Conservation (phyloP, 2,329 filamentous ascomycete species). For the Fusarium circinatum region DNA sequence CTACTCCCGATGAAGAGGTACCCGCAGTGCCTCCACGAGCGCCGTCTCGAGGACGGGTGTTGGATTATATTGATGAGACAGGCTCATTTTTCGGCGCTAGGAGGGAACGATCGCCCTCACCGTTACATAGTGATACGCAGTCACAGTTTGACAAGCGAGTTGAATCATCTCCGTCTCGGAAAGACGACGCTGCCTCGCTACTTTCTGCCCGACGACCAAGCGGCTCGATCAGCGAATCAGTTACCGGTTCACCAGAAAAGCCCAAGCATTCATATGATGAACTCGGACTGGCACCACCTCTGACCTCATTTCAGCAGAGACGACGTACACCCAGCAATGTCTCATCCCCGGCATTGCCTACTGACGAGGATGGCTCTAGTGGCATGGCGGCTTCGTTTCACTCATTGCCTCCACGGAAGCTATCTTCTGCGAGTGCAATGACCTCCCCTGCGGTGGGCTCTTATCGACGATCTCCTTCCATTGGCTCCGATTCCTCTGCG, state of each 20-base stretch:
- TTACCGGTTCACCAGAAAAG: constrained; percentile 58
- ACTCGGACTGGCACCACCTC: constrained; percentile 62
- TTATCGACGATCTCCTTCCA: constrained; percentile 82
- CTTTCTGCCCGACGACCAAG: constrained; percentile 48
- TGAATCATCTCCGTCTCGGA: constrained; percentile 46
- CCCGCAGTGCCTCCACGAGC: constrained; percentile 58
- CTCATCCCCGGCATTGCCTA: constrained; percentile 71
- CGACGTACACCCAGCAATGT: constrained; percentile 67
- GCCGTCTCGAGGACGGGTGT: constrained; percentile 52
- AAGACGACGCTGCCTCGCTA: constrained; percentile 49
- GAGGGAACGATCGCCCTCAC: constrained; percentile 67
- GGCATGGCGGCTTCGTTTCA: constrained; percentile 64
- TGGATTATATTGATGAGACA: constrained; percentile 53
- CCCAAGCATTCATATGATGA: constrained; percentile 60
- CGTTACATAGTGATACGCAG: constrained; percentile 56
- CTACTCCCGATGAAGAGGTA: constrained; percentile 59
- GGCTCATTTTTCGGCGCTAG: constrained; percentile 62
- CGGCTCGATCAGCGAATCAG: constrained; percentile 40
- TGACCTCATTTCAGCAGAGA: constrained; percentile 57
- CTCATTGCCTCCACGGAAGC: constrained; percentile 78
- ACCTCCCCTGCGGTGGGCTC: constrained; percentile 69
- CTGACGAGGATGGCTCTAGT: constrained; percentile 73
- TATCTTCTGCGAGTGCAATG: constrained; percentile 73
- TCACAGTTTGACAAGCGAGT: constrained; percentile 44
- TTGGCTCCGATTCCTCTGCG: constrained; percentile 82